A percentile compares a stretch with the other conserved stretches of the same genome.
Evolutionary conservation across 257 asterid species (phyloP).

Genomic region (Solanum habrochaites): DNA sequence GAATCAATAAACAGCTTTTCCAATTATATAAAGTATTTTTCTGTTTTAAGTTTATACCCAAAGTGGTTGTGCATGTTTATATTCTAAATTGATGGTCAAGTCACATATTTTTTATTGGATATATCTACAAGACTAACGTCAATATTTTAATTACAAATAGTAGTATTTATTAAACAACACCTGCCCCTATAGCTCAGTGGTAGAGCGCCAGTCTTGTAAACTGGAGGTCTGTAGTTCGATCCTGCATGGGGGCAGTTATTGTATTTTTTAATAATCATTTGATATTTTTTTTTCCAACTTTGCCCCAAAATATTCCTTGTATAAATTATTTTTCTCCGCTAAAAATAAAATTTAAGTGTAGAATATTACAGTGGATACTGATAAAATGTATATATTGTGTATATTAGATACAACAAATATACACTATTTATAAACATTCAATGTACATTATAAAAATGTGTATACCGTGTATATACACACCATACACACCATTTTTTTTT

Average conservation of each 20-base stretch:
- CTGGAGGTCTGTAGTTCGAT: not conserved
- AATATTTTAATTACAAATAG: no score
- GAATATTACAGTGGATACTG: not conserved
- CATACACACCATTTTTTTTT: no score
- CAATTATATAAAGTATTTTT: not conserved
- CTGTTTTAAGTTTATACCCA: not conserved
- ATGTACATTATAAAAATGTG: not conserved
- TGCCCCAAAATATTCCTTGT: not conserved
- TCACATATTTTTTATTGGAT: not conserved
- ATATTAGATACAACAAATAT: not conserved
- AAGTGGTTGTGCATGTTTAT: not conserved
- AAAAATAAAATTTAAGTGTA: not conserved
- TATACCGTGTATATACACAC: no score
- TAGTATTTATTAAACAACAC: fast-evolving
- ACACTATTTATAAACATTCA: not conserved
- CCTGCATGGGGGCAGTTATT: not conserved
- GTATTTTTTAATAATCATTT: not conserved
- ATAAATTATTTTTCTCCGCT: not conserved
- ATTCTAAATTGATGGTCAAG: not conserved
- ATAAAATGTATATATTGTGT: not conserved
- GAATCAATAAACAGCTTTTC: not conserved
- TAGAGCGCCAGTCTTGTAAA: not conserved
- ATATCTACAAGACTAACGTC: fast-evolving
- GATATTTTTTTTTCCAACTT: not conserved
- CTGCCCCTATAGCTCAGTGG: not conserved